These are phyloP conservation scores for Yarrowia sp. DNA, from an alignment of 805 yeast genomes.

Conservation along the genomic window DNA sequence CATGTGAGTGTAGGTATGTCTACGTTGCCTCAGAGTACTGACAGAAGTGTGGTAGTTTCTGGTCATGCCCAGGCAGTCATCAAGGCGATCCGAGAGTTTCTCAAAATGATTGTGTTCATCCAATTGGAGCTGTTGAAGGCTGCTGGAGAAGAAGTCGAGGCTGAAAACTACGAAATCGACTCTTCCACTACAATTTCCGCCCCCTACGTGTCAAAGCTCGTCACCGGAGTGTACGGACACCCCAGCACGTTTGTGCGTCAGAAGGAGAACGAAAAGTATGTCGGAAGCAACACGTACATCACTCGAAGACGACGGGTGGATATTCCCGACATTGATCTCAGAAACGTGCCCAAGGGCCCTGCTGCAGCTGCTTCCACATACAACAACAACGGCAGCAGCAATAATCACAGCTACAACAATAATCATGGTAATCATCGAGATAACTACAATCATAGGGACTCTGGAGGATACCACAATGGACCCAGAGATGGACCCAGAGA, in stretches of 20 bases:
- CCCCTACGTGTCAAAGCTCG: slow-evolving; percentile 28
- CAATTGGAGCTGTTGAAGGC: background rate
- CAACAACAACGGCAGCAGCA: slow-evolving; percentile 18
- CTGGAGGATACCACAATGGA: slow-evolving; percentile 1
- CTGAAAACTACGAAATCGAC: background rate
- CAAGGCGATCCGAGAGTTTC: slow-evolving; percentile 8
- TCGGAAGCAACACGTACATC: slow-evolving; percentile 28
- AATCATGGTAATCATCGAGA: background rate
- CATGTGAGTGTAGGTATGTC: slow-evolving; percentile 20
- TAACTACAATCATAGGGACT: background rate
- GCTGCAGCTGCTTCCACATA: background rate
- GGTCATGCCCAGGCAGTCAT: background rate
- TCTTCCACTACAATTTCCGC: background rate
- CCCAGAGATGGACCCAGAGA: background rate
- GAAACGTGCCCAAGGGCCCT: slow-evolving; percentile 1
- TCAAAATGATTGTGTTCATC: slow-evolving; percentile 11
- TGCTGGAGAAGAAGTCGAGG: background rate
- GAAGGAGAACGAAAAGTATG: slow-evolving; percentile 28
- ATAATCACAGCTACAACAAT: slow-evolving; percentile 23
- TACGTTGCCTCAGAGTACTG: slow-evolving; percentile 10
- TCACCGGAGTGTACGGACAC: slow-evolving; percentile 32
- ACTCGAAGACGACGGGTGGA: slow-evolving; percentile 15
- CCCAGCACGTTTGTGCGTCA: slow-evolving; percentile 33
- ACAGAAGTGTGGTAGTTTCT: slow-evolving; percentile 7
- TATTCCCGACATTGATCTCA: background rate